Percentiles rank a stretch among this genome's conserved stretches.
Conservation (phyloP, 306 rosid species). For the Vigna unguiculata region DNA sequence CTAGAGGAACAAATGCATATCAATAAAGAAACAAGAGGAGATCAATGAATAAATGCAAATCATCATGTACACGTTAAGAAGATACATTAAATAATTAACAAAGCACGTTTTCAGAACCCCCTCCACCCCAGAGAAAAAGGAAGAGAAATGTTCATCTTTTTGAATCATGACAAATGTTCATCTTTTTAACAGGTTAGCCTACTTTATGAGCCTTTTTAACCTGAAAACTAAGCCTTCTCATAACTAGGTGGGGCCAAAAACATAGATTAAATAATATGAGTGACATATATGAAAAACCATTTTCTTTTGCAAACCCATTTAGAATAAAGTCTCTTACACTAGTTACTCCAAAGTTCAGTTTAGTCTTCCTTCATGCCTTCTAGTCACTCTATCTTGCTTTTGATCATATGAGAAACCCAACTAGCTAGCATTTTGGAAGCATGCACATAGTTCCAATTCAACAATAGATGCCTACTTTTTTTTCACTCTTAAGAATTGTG, state of each 20-base stretch:
- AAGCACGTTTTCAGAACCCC: neutral
- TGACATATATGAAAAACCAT: neutral
- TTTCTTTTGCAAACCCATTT: neutral
- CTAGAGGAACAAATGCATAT: neutral
- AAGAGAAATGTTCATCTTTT: neutral
- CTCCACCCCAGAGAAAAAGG: neutral
- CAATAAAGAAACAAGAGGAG: constrained; percentile 11
- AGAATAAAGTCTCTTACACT: neutral
- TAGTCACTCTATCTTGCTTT: neutral
- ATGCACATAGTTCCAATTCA: constrained; percentile 37
- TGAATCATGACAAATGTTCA: neutral
- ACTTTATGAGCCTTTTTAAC: neutral
- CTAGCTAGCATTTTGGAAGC: too few relatives aligned
- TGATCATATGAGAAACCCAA: neutral
- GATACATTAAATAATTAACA: neutral
- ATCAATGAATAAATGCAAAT: neutral
- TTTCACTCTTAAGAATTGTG: constrained; percentile 9
- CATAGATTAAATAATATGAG: neutral
- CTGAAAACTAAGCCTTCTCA: neutral
- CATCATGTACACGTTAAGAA: neutral
- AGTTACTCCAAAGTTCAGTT: neutral
- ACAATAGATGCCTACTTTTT: constrained; percentile 26
- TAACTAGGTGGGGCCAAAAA: neutral
- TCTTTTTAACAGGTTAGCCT: neutral
- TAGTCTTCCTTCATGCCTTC: neutral